Conservation (phyloP, 2,329 filamentous ascomycete species). For the Paraconiothyrium sp. region DNA sequence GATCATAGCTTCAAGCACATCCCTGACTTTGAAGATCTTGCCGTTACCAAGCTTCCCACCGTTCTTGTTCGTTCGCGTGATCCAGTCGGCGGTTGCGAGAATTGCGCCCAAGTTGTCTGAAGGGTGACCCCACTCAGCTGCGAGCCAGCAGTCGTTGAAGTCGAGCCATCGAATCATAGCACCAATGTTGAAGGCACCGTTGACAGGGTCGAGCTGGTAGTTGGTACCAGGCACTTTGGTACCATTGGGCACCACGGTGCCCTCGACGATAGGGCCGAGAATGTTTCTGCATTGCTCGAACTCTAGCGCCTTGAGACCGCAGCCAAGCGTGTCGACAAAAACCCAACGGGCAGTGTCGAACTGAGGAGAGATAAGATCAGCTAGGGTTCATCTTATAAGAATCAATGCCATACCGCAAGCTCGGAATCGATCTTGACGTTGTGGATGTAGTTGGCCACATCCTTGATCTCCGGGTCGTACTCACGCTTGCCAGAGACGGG, state of each 20-base stretch:
- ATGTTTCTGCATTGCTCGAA: constrained; percentile 98
- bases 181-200: constrained; percentile 98
- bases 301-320: constrained; percentile 91
- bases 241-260: constrained; percentile 90
- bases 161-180: constrained; percentile 99
- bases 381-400: neutral
- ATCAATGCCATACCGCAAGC: constrained; percentile 76
- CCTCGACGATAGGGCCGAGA: constrained; percentile 88
- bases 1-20: constrained; percentile 97
- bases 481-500: constrained; percentile 53
- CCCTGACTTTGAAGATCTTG: constrained; percentile 86
- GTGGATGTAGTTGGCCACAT: constrained; percentile 95
- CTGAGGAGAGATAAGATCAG: constrained; percentile 56
- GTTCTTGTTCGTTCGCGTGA: constrained; percentile 91
- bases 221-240: constrained; percentile 89
- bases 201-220: constrained; percentile 94
- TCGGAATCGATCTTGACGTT: constrained; percentile 90
- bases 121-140: constrained; percentile 98
- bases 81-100: constrained; percentile 95
- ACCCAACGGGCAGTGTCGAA: constrained; percentile 97
- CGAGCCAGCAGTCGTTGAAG: constrained; percentile 99
- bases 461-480: constrained; percentile 92
- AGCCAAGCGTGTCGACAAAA: constrained; percentile 95
- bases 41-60: constrained; percentile 75
- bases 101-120: constrained; percentile 98